A percentile compares a stretch with the other conserved stretches of the same genome.
Conservation (phyloP, 140 eudicot species). For the Flaveria floridana region DNA sequence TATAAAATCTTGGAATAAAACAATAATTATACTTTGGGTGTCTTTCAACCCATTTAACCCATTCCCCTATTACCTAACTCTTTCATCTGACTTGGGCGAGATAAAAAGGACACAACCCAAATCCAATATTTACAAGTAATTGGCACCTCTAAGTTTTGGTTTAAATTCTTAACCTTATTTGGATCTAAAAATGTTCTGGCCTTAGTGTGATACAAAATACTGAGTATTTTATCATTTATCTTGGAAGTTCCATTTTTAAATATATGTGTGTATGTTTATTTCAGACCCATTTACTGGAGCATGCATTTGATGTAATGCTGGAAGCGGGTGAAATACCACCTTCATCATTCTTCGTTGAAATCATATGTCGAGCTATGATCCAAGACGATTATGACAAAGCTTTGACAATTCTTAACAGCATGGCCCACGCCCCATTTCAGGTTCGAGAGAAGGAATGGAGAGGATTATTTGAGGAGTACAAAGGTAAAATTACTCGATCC, state of each 20-base stretch:
- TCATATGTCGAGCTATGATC: constrained; percentile 57
- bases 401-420: constrained; percentile 50
- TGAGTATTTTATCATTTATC: neutral
- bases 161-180: neutral
- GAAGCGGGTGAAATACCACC: constrained; percentile 86
- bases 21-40: neutral
- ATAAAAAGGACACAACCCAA: neutral
- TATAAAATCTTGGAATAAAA: neutral
- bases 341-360: constrained; percentile 61
- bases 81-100: neutral
- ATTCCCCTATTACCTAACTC: neutral
- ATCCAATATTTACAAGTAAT: neutral
- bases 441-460: constrained; percentile 69
- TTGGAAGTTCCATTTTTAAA: neutral
- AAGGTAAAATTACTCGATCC: constrained; percentile 46
- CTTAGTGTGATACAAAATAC: neutral
- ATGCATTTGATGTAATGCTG: constrained; percentile 72
- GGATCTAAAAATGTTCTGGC: too few species aligned
- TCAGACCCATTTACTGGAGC: constrained; percentile 80
- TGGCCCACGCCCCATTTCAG: constrained; percentile 76
- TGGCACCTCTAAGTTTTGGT: neutral
- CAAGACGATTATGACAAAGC: constrained; percentile 57
- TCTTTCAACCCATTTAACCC: neutral
- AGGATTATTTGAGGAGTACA: constrained; percentile 52
- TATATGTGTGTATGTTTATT: constrained; percentile 23